phyloP scores from a whole-genome alignment of 1,284 basidiomycete genomes.

The Rhodotorula sp. region DNA sequence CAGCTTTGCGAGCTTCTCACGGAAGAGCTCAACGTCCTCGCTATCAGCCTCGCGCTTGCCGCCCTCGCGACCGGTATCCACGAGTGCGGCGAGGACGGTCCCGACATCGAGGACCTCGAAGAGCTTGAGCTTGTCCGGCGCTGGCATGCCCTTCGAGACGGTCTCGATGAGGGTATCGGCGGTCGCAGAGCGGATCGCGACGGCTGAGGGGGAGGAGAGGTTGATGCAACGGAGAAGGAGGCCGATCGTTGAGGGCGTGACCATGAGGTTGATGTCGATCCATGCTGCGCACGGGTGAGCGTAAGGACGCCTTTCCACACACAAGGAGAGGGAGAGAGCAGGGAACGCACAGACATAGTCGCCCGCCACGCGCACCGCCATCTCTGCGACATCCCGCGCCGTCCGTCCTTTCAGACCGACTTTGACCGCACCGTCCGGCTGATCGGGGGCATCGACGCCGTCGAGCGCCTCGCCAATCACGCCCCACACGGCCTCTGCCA shows the following conservation, averaged over 20 bases:
- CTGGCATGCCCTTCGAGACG: conserved; percentile 89
- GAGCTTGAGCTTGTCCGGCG: conserved; percentile 84
- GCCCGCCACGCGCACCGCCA: conserved; percentile 84
- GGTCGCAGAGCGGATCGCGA: conserved; percentile 80
- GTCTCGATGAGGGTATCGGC: conserved; percentile 79
- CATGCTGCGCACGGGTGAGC: conserved; percentile 64
- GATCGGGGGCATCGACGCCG: conserved; percentile 48
- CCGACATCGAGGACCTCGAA: conserved; percentile 85
- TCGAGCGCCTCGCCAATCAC: conserved; percentile 75
- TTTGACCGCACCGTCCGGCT: conserved; percentile 39
- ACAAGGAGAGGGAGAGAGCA: no score
- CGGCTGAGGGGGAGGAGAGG: conserved; percentile 60
- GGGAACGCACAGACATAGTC: conserved; percentile 84
- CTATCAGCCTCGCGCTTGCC: conserved; percentile 65
- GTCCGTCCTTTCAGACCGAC: conserved; percentile 54
- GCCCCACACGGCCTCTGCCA: conserved; percentile 83
- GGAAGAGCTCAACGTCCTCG: conserved; percentile 72
- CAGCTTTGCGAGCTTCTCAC: conserved; percentile 83
- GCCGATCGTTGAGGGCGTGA: conserved; percentile 85
- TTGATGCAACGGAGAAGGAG: conserved; percentile 83
- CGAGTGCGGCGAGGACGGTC: conserved; percentile 74
- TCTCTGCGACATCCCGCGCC: conserved; percentile 78
- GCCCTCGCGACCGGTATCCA: conserved; percentile 70
- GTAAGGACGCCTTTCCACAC: neutral
- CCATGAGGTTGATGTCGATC: conserved; percentile 95